phyloP scores from a whole-genome alignment of 371 early-diverging fungal species.

The Globomyces sp. region DNA sequence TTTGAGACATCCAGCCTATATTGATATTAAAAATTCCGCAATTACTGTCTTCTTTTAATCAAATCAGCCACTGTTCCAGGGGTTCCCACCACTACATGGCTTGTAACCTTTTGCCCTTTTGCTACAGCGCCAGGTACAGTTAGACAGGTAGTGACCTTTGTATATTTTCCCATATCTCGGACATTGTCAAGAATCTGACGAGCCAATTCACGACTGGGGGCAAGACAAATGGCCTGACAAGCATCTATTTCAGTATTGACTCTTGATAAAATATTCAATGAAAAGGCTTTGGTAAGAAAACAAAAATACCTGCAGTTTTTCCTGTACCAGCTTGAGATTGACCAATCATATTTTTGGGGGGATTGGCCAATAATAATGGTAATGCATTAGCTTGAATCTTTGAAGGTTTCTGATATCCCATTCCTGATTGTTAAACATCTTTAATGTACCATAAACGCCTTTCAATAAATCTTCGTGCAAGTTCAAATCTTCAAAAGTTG shows the following conservation, averaged over 20 bases:
- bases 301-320: slow-evolving; percentile 76
- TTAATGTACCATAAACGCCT: slow-evolving; percentile 69
- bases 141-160: slow-evolving; percentile 67
- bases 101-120: slow-evolving; percentile 56
- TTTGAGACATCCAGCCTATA: slow-evolving; percentile 46
- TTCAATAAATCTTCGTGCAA: slow-evolving; percentile 70
- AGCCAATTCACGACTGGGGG: slow-evolving; percentile 97
- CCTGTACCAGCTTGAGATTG: slow-evolving; percentile 91
- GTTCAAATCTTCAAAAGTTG: slow-evolving; percentile 50
- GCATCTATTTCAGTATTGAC: slow-evolving; percentile 32
- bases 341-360: slow-evolving; percentile 75
- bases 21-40: too few species aligned
- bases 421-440: slow-evolving; percentile 30
- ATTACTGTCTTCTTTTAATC: slow-evolving; percentile 53
- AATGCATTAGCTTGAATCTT: slow-evolving; percentile 96
- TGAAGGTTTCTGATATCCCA: slow-evolving; percentile 90
- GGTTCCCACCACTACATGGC: slow-evolving; percentile 92
- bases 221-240: slow-evolving; percentile 88
- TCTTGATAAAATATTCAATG: slow-evolving; percentile 78
- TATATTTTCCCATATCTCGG: slow-evolving; percentile 82
- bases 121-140: slow-evolving; percentile 71
- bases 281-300: slow-evolving; percentile 63
- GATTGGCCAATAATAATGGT: slow-evolving; percentile 69
- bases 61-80: slow-evolving; percentile 89
- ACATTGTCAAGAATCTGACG: slow-evolving; percentile 94